Base-by-base conservation (phyloP, 2,329 filamentous ascomycete species). In the Uncinocarpus reesii region DNA sequence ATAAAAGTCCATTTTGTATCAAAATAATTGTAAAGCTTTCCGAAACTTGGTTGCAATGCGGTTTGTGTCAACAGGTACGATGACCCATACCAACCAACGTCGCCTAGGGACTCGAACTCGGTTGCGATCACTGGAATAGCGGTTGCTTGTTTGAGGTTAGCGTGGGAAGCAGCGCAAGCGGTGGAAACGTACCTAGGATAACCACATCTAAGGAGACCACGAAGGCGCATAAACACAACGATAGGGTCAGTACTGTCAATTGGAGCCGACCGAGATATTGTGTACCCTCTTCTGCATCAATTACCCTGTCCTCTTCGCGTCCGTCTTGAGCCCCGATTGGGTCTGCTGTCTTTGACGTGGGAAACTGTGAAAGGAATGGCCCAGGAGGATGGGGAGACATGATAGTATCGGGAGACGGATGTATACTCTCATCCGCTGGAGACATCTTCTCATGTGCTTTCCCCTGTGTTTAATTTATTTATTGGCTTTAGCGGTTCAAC, bases 21-120 rank as follows among this genome's bases (percentile, higher is more conserved):
- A 52, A 65, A 66, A 38, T 69, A 61, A 2, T 60, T 64, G 41
- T 70, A 71, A n/a, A 71, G 49, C 23, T 66, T 66, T 49, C 69
- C 69, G 32, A 56, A 59, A 15, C 60, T 36, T 7, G 60, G 60
- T 38, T 61, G 57, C 23, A 58, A 56, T 4, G 55, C 51, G 8
- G 55, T 55, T 31, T 51, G 53, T 2, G 61, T 60, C 23, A 66
- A 44, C 26, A 64, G 51, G 49, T 64, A 66, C 6, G 59, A 54
- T 7, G 55, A 59, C 3, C 57, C 63, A 55, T 66, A 66, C 64
- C 63, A 66, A 20, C 61, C 61, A 31, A 66, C 58, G 52, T 66
- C 62, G 2, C 46, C 51, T 10, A 65, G 53, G 26, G 60, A 60
- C 42, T 65, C 52, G 45, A 67, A 66, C n/a, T 62, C 54, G 31